Evolutionary conservation across 768 basidiomycete species (phyloP), one percentile per base, ranked within the genome.

Genomic region (Mycena rosella): DNA sequence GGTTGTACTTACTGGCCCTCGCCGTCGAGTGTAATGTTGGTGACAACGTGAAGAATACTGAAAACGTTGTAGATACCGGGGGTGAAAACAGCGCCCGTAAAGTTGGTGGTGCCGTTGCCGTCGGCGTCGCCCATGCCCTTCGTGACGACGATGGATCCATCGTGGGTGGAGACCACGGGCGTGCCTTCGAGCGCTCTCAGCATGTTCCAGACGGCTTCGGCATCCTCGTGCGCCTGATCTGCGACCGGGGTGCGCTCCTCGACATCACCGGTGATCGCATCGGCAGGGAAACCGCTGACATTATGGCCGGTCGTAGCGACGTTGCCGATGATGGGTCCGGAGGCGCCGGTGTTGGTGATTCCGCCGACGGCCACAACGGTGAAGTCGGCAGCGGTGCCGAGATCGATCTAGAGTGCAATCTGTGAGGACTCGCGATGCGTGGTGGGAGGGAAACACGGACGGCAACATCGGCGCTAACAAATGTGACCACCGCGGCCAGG

Each of bases 31-130:
- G 55, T 56, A 42, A 56, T 56, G 55, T 26, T 42, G 55, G 55
- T 56, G 55, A 56, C 55, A 56, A 56, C 55, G 55, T 56, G 55
- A 56, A 56, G 55, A 56, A 56, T 56, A 56, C 55, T 56, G 55
- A 42, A 42, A 44, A 56, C 55, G 55, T 56, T 56, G 55, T 56
- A 56, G 55, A 56, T 56, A 20, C 55, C 55, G 40, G 55, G 55
- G 55, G 55, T 56, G 55, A 56, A 56, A 56, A 56, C 55, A 56
- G 55, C 55, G 55, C 55, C 55, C 40, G 55, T 56, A 36, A 56
- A 42, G 55, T 56, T 56, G 38, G 55, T 56, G 55, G 55, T 56
- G 55, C 55, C 55, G 26, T 56, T 56, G 55, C 55, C 55, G 55
- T 22, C 15, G 38, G 55, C 55, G 55, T 56, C 55, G 55, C 55